Percentiles rank a stretch among this genome's conserved stretches.
Evolutionary conservation across 2,329 filamentous ascomycete genomes (phyloP).

Genomic region (Taxawa tesnikishii): DNA sequence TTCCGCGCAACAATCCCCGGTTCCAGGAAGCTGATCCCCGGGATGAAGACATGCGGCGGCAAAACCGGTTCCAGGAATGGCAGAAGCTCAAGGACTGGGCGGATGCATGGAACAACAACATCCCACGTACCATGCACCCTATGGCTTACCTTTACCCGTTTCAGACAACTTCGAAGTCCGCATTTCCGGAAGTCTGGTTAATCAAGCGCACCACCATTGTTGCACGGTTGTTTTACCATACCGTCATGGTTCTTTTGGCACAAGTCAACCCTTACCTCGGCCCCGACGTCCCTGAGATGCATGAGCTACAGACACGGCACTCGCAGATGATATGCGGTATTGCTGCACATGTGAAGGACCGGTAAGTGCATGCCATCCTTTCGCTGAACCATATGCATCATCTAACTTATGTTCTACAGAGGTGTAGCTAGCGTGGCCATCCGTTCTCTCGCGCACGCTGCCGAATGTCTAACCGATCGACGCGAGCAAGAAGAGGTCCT

Average conservation of each 20-base stretch:
- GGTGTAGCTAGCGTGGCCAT: slow-evolving; percentile 70
- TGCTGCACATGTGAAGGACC: slow-evolving; percentile 70
- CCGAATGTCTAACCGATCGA: slow-evolving; percentile 54
- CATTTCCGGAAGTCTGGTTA: slow-evolving; percentile 82
- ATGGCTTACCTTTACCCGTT: slow-evolving; percentile 63
- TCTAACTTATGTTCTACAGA: slow-evolving; percentile 17
- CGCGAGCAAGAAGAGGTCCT: slow-evolving; percentile 73
- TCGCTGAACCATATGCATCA: background rate
- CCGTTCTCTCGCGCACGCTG: slow-evolving; percentile 66
- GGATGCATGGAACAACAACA: slow-evolving; percentile 66
- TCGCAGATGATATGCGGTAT: slow-evolving; percentile 83
- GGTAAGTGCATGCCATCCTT: slow-evolving; percentile 36
- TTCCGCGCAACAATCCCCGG: slow-evolving; percentile 61
- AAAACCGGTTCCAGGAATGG: slow-evolving; percentile 65
- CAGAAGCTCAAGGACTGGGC: slow-evolving; percentile 66
- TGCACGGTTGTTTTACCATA: slow-evolving; percentile 80
- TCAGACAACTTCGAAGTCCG: slow-evolving; percentile 55
- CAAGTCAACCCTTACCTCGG: slow-evolving; percentile 63
- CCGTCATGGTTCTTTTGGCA: slow-evolving; percentile 66
- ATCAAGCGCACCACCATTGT: slow-evolving; percentile 73
- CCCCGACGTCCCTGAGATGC: slow-evolving; percentile 53
- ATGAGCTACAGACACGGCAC: slow-evolving; percentile 57
- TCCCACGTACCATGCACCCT: slow-evolving; percentile 78
- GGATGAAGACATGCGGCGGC: slow-evolving; percentile 51
- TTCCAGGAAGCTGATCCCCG: slow-evolving; percentile 47